Base-by-base conservation (phyloP, 345 rosid species). In the Pelargonium nanum region DNA sequence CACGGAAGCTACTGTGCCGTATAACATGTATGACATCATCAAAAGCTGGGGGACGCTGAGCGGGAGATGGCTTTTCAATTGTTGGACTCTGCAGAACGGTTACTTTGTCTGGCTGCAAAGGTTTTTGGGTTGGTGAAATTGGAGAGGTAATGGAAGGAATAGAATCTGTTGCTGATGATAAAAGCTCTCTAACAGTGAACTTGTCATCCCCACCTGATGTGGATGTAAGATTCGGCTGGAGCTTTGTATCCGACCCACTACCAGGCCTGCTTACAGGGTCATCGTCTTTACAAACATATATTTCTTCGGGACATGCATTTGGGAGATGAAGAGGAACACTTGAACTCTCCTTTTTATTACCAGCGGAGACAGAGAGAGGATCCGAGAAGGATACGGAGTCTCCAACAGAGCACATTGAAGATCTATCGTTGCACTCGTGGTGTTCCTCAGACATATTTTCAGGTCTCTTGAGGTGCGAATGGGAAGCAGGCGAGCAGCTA, bases 1-100 rank as follows among this genome's bases (percentile, higher is more conserved):
- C 89, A 51, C 87, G 87, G 74, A 77, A 89, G 69, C 96, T 93
- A 71, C 94, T 80, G 77, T 84, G 99, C 65, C 86, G 75, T 63
- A 85, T 81, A 23, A 87, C 97, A 72, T 89, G 96, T 79, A 93
- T 87, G 72, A 87, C 77, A 61, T 89, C 96, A 44, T 87, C 94
- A 61, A 83, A 89, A 44, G 76, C 91, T 21, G 86, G 78, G 70
- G 83, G 85, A 65, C 58, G 71, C 67, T 81, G 79, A 22, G 83
- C 62, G 51, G 71, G 58, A 69, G 56, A 62, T 17, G 80, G 69
- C 62, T 79, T 81, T 63, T 80, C 89, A 40, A 32, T 26, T 21
- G 73, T 45, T 64, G 79, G 57, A 62, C 65, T 79, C 62, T 70
- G 81, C 62, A 79, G 60, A 57, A 60, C 56, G 22, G 60, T 32